A percentile compares a stretch with the other conserved stretches of the same genome.
phyloP scores from a whole-genome alignment of 768 basidiomycete species.

The Antrodiella citrinella region DNA sequence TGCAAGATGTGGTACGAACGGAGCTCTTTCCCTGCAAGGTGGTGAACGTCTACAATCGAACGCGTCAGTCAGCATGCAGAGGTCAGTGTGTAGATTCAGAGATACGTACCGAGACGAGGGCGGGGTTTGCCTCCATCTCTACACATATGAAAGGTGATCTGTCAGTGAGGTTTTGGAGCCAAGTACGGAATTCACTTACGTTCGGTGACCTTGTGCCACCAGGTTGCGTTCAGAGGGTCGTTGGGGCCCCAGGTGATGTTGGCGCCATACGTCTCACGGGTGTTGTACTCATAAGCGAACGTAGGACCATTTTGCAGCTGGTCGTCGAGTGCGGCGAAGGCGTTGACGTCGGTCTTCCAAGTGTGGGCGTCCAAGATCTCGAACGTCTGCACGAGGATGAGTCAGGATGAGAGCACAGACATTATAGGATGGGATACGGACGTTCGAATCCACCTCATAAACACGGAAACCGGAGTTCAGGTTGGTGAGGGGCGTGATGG shows the following conservation, averaged over 20 bases:
- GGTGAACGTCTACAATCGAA: slow-evolving; percentile 45
- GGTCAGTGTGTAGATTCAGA: neutral
- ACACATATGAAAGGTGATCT: neutral
- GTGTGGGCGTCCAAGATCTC: slow-evolving; percentile 74
- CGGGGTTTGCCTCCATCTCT: slow-evolving; percentile 53
- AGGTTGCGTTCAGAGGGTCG: slow-evolving; percentile 74
- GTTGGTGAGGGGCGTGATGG: slow-evolving; percentile 61
- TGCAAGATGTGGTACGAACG: slow-evolving; percentile 44
- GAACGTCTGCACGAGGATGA: slow-evolving; percentile 45
- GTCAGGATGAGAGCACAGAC: neutral
- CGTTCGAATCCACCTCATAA: slow-evolving; percentile 64
- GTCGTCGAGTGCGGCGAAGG: slow-evolving; percentile 48
- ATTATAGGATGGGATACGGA: slow-evolving; percentile 17
- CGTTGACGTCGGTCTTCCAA: slow-evolving; percentile 59
- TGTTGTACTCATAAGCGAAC: slow-evolving; percentile 57
- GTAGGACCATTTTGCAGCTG: slow-evolving; percentile 54
- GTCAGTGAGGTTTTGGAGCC: neutral
- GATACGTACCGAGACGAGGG: slow-evolving; percentile 44
- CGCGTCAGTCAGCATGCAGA: neutral
- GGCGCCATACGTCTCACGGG: slow-evolving; percentile 57
- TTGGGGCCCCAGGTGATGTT: slow-evolving; percentile 49
- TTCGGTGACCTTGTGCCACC: slow-evolving; percentile 78
- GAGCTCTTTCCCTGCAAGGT: slow-evolving; percentile 68
- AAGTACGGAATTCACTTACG: slow-evolving; percentile 28
- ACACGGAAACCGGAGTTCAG: slow-evolving; percentile 71